phyloP scores from a whole-genome alignment of 345 rosid species.

The Kernera saxatilis region DNA sequence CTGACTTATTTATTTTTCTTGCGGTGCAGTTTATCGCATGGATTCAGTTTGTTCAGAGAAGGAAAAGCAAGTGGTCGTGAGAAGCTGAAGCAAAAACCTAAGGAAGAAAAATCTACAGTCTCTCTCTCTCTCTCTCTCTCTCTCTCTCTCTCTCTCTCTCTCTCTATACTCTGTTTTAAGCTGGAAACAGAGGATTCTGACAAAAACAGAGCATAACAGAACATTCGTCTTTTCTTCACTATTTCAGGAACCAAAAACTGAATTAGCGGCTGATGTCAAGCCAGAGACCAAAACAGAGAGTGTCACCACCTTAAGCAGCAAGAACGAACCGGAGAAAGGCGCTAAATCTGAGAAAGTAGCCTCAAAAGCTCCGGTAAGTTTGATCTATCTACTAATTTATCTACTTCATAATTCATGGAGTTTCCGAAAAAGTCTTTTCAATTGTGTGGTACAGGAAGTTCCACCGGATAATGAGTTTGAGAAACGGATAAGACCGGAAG shows the following conservation, averaged over 20 bases:
- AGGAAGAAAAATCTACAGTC: slow-evolving; percentile 31
- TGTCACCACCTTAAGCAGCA: slow-evolving; percentile 34
- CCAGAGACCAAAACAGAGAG: slow-evolving; percentile 38
- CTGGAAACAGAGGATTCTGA: neutral
- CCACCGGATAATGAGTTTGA: slow-evolving; percentile 92
- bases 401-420: neutral
- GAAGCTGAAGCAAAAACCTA: slow-evolving; percentile 38
- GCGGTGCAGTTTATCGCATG: slow-evolving; percentile 71
- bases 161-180: neutral
- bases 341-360: slow-evolving; percentile 22
- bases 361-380: slow-evolving; percentile 47
- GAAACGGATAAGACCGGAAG: slow-evolving; percentile 95
- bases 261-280: slow-evolving; percentile 24
- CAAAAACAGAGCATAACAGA: neutral
- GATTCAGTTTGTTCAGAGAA: slow-evolving; percentile 73
- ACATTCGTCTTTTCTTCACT: neutral
- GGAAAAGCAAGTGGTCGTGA: slow-evolving; percentile 47
- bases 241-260: slow-evolving; percentile 39
- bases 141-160: no score
- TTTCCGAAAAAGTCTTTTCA: neutral
- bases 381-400: neutral
- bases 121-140: no score
- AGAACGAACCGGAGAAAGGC: slow-evolving; percentile 40
- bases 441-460: slow-evolving; percentile 45
- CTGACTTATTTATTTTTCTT: slow-evolving; percentile 2